phyloP scores from a whole-genome alignment of 2,329 filamentous ascomycete genomes.

The Phyllosticta paracitricarpa region DNA sequence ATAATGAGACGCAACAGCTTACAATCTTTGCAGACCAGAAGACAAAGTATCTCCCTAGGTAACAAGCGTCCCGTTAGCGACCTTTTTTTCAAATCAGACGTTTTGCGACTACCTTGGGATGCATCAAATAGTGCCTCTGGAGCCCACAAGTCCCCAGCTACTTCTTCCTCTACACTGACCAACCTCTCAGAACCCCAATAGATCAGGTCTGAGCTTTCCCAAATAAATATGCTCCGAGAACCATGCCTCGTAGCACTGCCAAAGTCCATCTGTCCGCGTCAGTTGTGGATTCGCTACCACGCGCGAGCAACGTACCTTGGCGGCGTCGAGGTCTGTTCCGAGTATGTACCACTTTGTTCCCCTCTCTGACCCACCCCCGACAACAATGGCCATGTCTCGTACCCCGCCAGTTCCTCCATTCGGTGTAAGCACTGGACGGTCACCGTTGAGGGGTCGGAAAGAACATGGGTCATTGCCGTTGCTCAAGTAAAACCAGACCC shows the following conservation, averaged over 20 bases:
- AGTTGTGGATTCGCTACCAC: slow-evolving; percentile 2
- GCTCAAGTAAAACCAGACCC: slow-evolving; percentile 45
- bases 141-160: slow-evolving; percentile 50
- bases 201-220: slow-evolving; percentile 44
- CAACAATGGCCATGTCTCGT: slow-evolving; percentile 42
- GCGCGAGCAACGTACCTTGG: not conserved
- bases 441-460: slow-evolving; percentile 41
- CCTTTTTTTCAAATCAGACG: not conserved
- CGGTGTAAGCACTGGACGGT: slow-evolving; percentile 39
- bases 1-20: not conserved
- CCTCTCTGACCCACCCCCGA: slow-evolving; percentile 36
- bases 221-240: slow-evolving; percentile 44
- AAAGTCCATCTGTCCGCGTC: slow-evolving; percentile 38
- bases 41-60: slow-evolving; percentile 34
- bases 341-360: slow-evolving; percentile 47
- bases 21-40: slow-evolving; percentile 38
- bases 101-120: slow-evolving; percentile 18
- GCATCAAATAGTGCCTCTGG: slow-evolving; percentile 46
- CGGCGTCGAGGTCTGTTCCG: slow-evolving; percentile 46
- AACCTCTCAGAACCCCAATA: slow-evolving; percentile 42
- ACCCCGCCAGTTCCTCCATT: slow-evolving; percentile 44
- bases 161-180: slow-evolving; percentile 41
- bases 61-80: not conserved
- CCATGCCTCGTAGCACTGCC: slow-evolving; percentile 43
- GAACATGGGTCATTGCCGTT: slow-evolving; percentile 42